phyloP scores from a whole-genome alignment of 2,329 filamentous ascomycete genomes.

The Ophiostoma sp. region DNA sequence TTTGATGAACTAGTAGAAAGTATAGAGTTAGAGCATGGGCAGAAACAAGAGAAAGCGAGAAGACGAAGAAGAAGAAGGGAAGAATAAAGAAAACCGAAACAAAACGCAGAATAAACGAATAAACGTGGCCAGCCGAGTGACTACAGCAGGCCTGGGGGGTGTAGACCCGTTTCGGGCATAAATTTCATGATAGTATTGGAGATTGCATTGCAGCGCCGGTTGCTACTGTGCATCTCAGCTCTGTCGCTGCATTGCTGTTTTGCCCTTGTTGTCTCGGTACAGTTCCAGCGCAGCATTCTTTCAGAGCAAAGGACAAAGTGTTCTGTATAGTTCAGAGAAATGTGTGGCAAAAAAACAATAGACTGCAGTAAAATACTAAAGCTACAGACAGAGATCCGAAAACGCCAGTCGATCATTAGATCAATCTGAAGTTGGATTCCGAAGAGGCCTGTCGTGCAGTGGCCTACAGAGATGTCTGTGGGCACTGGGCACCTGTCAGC shows the following conservation, averaged over 20 bases:
- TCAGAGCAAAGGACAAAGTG: neutral
- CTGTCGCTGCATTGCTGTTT: neutral
- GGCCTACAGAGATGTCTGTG: neutral
- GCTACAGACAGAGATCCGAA: neutral
- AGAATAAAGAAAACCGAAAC: neutral
- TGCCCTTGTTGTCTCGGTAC: neutral
- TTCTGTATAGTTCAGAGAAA: neutral
- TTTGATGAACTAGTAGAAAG: neutral
- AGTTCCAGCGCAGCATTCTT: neutral
- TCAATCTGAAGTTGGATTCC: neutral
- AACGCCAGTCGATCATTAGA: neutral
- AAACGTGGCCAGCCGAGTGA: conserved; percentile 7
- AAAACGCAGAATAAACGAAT: neutral
- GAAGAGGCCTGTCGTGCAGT: too few relatives aligned
- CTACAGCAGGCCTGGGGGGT: neutral
- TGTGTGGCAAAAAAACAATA: neutral
- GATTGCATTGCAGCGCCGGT: neutral
- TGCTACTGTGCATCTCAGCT: neutral
- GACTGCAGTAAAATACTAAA: neutral
- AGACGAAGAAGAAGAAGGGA: neutral
- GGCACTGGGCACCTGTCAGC: too few relatives aligned
- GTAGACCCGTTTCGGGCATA: conserved; percentile 5
- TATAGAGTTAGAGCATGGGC: neutral
- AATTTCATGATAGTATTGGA: neutral
- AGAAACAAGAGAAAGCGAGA: neutral